Evolutionary conservation across 1,284 basidiomycete species (phyloP), one percentile per base, ranked within the genome.

Genomic region (Cryptococcus maquisensis): DNA sequence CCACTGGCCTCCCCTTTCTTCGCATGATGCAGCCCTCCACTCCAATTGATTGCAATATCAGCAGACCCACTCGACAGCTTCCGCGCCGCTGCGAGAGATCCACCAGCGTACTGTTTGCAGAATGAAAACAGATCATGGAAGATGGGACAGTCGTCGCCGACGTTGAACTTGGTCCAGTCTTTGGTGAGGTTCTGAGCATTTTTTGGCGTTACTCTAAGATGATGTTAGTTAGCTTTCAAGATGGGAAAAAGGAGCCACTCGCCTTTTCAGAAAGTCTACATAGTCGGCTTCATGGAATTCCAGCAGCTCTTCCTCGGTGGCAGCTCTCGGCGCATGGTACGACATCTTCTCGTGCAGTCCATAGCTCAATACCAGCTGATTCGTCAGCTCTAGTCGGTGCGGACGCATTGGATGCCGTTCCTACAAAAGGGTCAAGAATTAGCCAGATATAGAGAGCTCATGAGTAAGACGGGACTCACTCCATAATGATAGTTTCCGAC

Each of bases 351-450:
- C 89, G 78, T 98, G 93, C 18, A 99, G 79, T 3, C 93, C 95
- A 68, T 98, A 99, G 0, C 93, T 95, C 71, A 96, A 84, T 5
- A 98, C 95, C 43, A 99, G 83, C 5, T 92, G 86, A 67, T 98
- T 98, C 7, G 95, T 98, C 47, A 99, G 77, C 3, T 93, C 94
- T 10, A 98, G 78, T 15, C 96, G 83, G 61, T 97, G 92, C 1
- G 95, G 95, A 71, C 98, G 96, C 95, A 98, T 98, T 3, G 95
- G 96, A 79, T 98, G 95, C 44, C 88, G 82, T 82, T 97, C 92
- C 88, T 94, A 71, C 23, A 21, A 8, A 28, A 35, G 20, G 21
- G n/a, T 12, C 42, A 28, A 26, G n/a, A 3, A 15, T 37, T 18
- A 47, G 53, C 61, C 47, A 63, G 59, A 32, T 6, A 10, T 10